Evolutionary conservation across 176 grass and related monocot species (phyloP).

Genomic region (sorghum (Sorghum bicolor)): Sorghum_bicolor_NCBIv3 NC_012870.2:8340501-8341000

Average conservation of each 20-base stretch:
- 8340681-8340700: conserved; percentile 83
- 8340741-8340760: conserved; percentile 71
- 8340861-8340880: neutral
- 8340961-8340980: neutral
- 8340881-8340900: no score
- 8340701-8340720: conserved; percentile 85
- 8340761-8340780: conserved; percentile 93
- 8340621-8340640: neutral
- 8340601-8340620: neutral
- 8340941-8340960: conserved; percentile 39
- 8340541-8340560: neutral
- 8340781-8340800: conserved; percentile 70
- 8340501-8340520: conserved; percentile 43
- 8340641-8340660: neutral
- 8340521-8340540: neutral
- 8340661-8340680: conserved; percentile 52
- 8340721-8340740: conserved; percentile 54
- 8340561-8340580: neutral
- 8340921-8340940: neutral
- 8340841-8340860: neutral
- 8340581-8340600: neutral
- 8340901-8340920: neutral
- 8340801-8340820: conserved; percentile 22
- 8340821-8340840: conserved; percentile 40
- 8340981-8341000: neutral